Percentiles rank a stretch among this genome's conserved stretches.
Conservation (phyloP, 2,329 filamentous ascomycete species). For the Colletotrichum sp. region DNA sequence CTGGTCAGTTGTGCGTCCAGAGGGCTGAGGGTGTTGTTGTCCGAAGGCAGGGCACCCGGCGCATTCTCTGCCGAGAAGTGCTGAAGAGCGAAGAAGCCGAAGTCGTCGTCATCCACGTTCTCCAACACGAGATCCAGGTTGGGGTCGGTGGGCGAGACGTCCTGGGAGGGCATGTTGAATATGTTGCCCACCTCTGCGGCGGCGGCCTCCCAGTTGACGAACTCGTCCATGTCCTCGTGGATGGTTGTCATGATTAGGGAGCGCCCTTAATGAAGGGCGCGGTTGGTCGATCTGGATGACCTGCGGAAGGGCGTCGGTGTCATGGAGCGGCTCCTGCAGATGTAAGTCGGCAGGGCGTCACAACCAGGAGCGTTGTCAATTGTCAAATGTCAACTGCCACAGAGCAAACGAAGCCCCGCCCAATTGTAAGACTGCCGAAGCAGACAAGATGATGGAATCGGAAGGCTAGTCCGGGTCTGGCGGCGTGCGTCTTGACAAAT, state of each 20-base stretch:
- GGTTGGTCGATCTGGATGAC: background rate
- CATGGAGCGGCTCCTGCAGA: background rate
- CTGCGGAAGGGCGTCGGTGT: conserved; percentile 14
- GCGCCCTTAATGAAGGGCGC: conserved; percentile 11
- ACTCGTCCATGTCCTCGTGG: conserved; percentile 62
- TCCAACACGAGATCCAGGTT: conserved; percentile 60
- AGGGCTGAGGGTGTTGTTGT: background rate
- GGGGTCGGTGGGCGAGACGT: conserved; percentile 39
- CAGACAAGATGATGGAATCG: background rate
- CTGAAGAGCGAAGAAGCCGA: conserved; percentile 63
- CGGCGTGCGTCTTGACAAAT: background rate
- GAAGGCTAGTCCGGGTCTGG: background rate
- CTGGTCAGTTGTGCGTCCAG: background rate
- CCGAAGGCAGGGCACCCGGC: conserved; percentile 26
- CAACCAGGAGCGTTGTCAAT: background rate
- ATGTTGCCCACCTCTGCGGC: conserved; percentile 40
- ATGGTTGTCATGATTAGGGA: conserved; percentile 37
- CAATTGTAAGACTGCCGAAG: background rate
- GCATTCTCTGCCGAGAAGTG: conserved; percentile 54
- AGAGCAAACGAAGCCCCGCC: conserved; percentile 15
- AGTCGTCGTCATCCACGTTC: conserved; percentile 63
- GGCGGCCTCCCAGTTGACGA: conserved; percentile 66
- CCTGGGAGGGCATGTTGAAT: conserved; percentile 35
- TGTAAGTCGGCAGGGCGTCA: conserved; percentile 10
- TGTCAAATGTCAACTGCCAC: background rate